Evolutionary conservation across 2,329 filamentous ascomycete genomes (phyloP).

Genomic region (Botryotinia calthae): DNA sequence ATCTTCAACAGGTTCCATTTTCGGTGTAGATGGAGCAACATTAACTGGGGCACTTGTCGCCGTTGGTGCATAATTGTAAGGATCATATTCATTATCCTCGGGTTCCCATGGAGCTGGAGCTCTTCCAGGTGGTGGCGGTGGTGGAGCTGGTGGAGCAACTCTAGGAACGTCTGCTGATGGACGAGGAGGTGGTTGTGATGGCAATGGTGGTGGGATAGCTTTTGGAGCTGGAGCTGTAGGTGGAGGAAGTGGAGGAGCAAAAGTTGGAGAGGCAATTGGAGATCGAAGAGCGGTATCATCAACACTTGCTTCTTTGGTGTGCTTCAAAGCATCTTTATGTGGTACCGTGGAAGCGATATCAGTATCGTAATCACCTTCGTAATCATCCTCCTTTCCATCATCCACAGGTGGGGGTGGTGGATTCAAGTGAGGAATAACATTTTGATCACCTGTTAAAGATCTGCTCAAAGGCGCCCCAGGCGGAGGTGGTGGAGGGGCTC

Average conservation of each 20-base stretch:
- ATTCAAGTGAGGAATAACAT: conserved; percentile 45
- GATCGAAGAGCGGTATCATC: conserved; percentile 61
- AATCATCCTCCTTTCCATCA: conserved; percentile 83
- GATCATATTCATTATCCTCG: conserved; percentile 70
- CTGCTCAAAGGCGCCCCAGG: conserved; percentile 54
- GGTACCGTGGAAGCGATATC: conserved; percentile 93
- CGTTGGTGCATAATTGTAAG: conserved; percentile 51
- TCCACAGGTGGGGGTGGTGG: conserved; percentile 54
- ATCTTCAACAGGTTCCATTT: conserved; percentile 32
- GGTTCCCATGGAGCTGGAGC: conserved; percentile 51
- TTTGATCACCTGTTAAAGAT: conserved; percentile 57
- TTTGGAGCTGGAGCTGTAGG: conserved; percentile 57
- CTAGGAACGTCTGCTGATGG: conserved; percentile 70
- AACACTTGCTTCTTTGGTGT: conserved; percentile 72
- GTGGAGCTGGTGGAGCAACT: conserved; percentile 58
- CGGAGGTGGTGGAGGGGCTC: conserved; percentile 68
- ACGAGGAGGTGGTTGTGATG: conserved; percentile 53
- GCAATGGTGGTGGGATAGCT: conserved; percentile 63
- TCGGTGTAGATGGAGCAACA: conserved; percentile 25
- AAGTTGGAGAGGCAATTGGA: conserved; percentile 42
- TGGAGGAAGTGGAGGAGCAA: conserved; percentile 53
- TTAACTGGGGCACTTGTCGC: conserved; percentile 29
- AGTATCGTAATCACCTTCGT: conserved; percentile 97
- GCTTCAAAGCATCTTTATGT: conserved; percentile 90
- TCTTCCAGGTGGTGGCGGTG: conserved; percentile 43